phyloP scores from a whole-genome alignment of 768 basidiomycete genomes.

The Rhizopogon salebrosus region DNA sequence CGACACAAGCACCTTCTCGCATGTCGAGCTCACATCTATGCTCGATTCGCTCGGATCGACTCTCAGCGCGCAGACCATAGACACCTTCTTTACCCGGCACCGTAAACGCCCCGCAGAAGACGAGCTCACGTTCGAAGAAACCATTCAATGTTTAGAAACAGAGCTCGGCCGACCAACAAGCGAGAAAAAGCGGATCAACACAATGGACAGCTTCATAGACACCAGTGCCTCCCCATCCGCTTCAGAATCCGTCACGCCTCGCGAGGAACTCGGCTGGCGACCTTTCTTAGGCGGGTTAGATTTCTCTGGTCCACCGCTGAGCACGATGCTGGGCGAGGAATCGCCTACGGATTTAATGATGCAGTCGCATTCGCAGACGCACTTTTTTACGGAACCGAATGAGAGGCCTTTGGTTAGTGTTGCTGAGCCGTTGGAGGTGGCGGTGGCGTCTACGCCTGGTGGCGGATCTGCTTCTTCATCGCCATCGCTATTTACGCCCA shows the following conservation, averaged over 20 bases:
- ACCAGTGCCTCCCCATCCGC: constrained; percentile 39
- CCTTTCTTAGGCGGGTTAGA: constrained; percentile 50
- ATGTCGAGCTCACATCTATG: constrained; percentile 88
- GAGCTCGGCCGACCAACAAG: constrained; percentile 70
- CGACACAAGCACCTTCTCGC: constrained; percentile 68
- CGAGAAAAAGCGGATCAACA: constrained; percentile 65
- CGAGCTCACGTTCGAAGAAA: constrained; percentile 74
- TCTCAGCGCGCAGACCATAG: constrained; percentile 70
- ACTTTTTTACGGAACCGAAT: constrained; percentile 40
- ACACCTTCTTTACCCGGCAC: constrained; percentile 73
- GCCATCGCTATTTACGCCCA: constrained; percentile 1
- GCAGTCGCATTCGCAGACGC: constrained; percentile 10
- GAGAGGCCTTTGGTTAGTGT: constrained; percentile 38
- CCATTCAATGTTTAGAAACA: constrained; percentile 78
- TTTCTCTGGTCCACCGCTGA: constrained; percentile 53
- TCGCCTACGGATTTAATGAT: constrained; percentile 20
- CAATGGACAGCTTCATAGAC: constrained; percentile 36
- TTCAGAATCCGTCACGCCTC: constrained; percentile 34
- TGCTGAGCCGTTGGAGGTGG: constrained; percentile 25
- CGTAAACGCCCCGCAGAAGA: constrained; percentile 60
- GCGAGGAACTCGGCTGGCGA: constrained; percentile 33
- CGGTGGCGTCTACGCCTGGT: background rate
- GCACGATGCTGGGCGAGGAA: constrained; percentile 24
- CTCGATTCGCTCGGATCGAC: constrained; percentile 97
- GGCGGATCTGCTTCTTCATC: constrained; percentile 9